phyloP scores from a whole-genome alignment of 352 stramenopile species.

The Pythium biforme region DNA sequence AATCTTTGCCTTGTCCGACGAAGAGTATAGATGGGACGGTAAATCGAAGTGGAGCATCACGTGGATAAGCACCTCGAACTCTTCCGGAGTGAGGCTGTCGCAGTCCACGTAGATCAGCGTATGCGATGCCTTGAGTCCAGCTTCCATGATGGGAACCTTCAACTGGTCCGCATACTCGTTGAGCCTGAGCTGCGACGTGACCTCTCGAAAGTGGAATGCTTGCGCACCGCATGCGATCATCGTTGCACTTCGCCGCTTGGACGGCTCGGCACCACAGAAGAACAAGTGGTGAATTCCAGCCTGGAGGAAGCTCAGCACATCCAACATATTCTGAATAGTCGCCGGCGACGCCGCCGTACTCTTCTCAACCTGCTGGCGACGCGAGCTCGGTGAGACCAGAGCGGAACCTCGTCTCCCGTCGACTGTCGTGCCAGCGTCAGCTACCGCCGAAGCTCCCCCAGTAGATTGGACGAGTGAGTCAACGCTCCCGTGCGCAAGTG shows the following conservation, averaged over 20 bases:
- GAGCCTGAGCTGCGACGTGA: conserved; percentile 30
- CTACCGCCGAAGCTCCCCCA: background rate
- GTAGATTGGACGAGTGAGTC: background rate
- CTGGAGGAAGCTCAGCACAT: conserved; percentile 52
- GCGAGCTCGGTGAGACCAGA: background rate
- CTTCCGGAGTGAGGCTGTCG: conserved; percentile 39
- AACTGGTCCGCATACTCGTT: conserved; percentile 44
- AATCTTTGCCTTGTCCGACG: conserved; percentile 49
- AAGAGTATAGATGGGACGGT: conserved; percentile 43
- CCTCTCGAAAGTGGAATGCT: conserved; percentile 57
- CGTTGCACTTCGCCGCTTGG: conserved; percentile 37
- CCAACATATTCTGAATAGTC: conserved; percentile 46
- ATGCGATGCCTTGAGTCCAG: conserved; percentile 45
- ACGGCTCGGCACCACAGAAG: conserved; percentile 42
- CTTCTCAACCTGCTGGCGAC: conserved; percentile 31
- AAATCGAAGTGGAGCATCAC: conserved; percentile 45
- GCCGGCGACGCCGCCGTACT: conserved; percentile 32
- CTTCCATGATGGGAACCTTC: conserved; percentile 47
- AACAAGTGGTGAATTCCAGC: conserved; percentile 39
- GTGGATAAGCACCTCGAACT: conserved; percentile 41
- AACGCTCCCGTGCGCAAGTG: background rate
- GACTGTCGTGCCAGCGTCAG: background rate
- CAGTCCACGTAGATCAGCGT: conserved; percentile 58
- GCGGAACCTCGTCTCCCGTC: background rate
- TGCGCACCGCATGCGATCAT: conserved; percentile 51